phyloP scores from a whole-genome alignment of 306 rosid species.

The Pterocarpus santalinus region DNA sequence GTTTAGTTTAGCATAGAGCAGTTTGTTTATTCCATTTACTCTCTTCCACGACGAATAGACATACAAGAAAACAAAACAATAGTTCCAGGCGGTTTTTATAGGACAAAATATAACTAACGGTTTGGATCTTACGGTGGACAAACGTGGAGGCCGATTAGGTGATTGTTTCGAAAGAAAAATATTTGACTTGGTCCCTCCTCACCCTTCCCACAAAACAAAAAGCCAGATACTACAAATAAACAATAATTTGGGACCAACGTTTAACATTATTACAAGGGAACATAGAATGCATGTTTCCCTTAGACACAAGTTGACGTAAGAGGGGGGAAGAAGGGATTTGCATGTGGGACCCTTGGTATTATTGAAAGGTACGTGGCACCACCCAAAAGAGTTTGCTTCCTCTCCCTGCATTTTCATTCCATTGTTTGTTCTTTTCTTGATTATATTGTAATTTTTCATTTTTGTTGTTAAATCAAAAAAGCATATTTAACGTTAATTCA shows the following conservation, averaged over 20 bases:
- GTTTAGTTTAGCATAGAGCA: conserved; percentile 34
- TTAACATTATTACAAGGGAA: neutral
- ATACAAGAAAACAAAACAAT: neutral
- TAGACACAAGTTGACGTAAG: conserved; percentile 1
- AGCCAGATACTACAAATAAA: conserved; percentile 26
- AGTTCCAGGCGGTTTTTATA: conserved; percentile 42
- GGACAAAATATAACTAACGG: conserved; percentile 31
- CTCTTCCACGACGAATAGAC: neutral
- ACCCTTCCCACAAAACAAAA: neutral
- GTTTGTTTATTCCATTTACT: conserved; percentile 55
- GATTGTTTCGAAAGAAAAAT: neutral
- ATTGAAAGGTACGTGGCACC: conserved; percentile 22
- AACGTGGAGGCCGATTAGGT: conserved; percentile 59
- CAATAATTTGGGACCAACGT: neutral
- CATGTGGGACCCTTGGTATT: conserved; percentile 10
- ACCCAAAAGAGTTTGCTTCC: conserved; percentile 39
- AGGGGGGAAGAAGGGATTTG: neutral
- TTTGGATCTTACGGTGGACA: conserved; percentile 37
- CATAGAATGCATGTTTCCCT: neutral
- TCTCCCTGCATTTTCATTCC: neutral
- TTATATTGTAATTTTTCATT: neutral
- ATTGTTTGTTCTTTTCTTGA: too few species aligned
- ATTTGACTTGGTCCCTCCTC: conserved; percentile 38
- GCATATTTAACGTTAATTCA: too few species aligned
- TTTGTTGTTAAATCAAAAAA: too few species aligned